Base-by-base conservation (phyloP, 23 red algal genomes). In the Gracilaria domingensis region DNA sequence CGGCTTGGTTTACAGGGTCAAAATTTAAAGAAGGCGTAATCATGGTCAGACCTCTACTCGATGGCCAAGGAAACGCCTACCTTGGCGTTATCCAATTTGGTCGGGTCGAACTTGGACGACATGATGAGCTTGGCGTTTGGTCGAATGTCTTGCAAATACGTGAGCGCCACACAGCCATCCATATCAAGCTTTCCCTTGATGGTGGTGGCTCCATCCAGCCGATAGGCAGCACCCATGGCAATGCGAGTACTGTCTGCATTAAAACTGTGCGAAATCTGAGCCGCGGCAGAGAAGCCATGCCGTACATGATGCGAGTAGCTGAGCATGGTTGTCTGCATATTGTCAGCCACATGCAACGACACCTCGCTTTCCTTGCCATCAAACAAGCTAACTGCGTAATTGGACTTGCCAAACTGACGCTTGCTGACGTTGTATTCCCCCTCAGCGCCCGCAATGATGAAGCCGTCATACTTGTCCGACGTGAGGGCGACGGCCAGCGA, bases 101-200 rank as follows among this genome's bases (percentile, higher is more conserved):
- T 92, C 8, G 91, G 39, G 55, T 95, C 86, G 59, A 98, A 86
- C 62, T 84, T 76, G 21, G 92, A 88, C 26, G 91, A 88, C 60
- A 98, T 67, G 67, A 93, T 85, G 23, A 98, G 38, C 48, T 83
- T 95, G 49, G 96, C 94, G 32, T 91, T 95, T 32, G 96, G 91
- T 72, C 96, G 91, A 37, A 98, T 82, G 34, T 93, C 86, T 38
- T 98, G 96, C 50, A 98, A 80, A 32, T 95, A 98, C 4, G 89
- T 84, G 37, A 95, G 64, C 66, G 85, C 80, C 23, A 92, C 54
- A 45, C 17, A 61, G 47, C 96, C 96, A 13, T 55, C 60, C 32
- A 86, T 91, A 80, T 95, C 96, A 25, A 98, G 33, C 88, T 98
- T 98, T 18, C 71, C 96, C 66, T 98, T 98, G 20, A 95, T 72